Conservation (phyloP, 1,139 yeast genomes). For the Taphrina wiesneri region DNA sequence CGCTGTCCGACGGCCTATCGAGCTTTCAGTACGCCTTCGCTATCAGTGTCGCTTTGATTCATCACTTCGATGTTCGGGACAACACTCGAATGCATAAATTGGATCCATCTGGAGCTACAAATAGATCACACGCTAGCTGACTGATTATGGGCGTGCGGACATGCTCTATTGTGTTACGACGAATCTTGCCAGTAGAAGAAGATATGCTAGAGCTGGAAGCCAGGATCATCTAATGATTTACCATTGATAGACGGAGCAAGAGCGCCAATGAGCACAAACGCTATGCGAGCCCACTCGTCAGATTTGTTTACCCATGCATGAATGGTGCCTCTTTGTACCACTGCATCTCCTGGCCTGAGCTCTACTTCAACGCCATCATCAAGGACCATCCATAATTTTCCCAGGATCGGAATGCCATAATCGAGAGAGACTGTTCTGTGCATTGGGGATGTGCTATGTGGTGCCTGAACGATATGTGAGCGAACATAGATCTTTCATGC, state of each 20-base stretch:
- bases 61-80: no score
- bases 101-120: no score
- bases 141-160: no score
- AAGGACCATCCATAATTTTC: neutral
- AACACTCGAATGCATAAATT: no score
- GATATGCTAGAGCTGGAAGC: neutral
- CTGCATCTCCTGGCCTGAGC: neutral
- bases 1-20: no score
- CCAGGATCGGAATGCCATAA: neutral
- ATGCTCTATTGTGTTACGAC: no score
- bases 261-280: neutral
- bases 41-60: no score
- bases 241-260: neutral
- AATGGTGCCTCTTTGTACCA: conserved; percentile 1
- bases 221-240: neutral
- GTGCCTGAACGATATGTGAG: neutral
- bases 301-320: conserved; percentile 1
- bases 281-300: neutral
- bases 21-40: no score
- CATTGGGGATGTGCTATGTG: neutral
- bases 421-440: conserved; percentile 1
- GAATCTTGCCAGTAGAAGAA: no score
- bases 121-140: no score
- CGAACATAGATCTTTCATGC: neutral
- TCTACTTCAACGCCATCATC: conserved; percentile 1